These are phyloP conservation scores for Rhynchospora tenuis DNA, from an alignment of 176 grass and related monocot species.

Conservation along the genomic window DNA sequence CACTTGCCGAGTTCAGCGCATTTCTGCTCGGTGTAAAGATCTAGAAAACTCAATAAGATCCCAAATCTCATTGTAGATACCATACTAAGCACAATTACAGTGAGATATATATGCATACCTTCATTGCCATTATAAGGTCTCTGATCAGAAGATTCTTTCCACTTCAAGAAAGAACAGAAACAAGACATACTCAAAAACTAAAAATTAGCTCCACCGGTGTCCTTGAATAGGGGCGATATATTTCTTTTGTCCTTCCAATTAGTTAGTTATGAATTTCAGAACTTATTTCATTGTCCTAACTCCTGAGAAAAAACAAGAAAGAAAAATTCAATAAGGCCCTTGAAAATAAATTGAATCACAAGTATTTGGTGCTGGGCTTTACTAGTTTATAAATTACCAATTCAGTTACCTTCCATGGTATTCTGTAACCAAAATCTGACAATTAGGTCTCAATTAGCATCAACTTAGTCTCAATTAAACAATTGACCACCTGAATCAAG, in stretches of 20 bases:
- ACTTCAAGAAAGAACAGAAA: conserved; percentile 48
- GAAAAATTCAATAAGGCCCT: background rate
- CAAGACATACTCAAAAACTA: conserved; percentile 52
- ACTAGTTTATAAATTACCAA: background rate
- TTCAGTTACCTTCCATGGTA: background rate
- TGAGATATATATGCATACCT: conserved; percentile 29
- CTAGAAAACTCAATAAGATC: background rate
- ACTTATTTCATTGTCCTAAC: background rate
- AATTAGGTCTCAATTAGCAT: background rate
- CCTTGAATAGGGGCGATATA: background rate
- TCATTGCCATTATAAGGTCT: conserved; percentile 1
- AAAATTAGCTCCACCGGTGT: background rate
- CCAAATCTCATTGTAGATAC: background rate
- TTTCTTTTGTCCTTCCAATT: background rate
- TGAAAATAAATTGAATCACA: background rate
- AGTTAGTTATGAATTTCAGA: background rate
- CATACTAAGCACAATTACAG: background rate
- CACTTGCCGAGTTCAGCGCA: background rate
- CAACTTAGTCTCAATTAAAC: background rate
- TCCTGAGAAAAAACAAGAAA: background rate
- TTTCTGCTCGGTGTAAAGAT: background rate
- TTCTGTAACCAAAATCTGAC: background rate
- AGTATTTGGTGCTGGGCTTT: background rate
- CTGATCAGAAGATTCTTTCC: conserved; percentile 5
- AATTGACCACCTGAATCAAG: background rate